A percentile compares a stretch with the other conserved stretches of the same genome.
Conservation (phyloP, 2,329 filamentous ascomycete genomes). For the Diaporthe sp. region DNA sequence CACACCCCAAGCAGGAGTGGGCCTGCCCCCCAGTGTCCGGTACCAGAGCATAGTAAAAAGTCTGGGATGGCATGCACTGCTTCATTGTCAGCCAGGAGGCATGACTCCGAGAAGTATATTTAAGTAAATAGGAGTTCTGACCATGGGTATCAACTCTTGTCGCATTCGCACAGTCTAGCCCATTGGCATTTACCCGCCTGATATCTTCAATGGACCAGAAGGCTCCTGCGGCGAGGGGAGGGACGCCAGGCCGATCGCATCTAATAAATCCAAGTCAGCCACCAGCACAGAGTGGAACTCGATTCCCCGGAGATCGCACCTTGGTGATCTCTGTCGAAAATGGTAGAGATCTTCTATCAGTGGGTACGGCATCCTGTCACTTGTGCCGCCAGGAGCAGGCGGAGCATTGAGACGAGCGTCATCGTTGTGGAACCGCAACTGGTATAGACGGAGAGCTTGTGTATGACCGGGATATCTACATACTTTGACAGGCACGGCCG, state of each 20-base stretch:
- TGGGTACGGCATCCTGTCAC: background rate
- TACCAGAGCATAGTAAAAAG: background rate
- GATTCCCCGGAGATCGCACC: background rate
- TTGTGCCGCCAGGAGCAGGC: background rate
- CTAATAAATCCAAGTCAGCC: background rate
- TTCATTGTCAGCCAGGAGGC: background rate
- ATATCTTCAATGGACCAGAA: background rate
- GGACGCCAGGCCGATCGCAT: background rate
- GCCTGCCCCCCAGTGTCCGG: background rate
- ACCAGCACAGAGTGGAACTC: too few species aligned
- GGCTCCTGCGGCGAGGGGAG: background rate
- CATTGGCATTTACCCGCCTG: background rate
- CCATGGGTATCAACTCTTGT: constrained; percentile 2
- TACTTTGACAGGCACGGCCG: background rate
- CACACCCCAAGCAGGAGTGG: background rate
- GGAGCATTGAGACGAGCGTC: background rate
- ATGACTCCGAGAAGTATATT: too few species aligned
- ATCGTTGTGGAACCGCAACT: too few species aligned
- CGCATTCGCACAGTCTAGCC: background rate
- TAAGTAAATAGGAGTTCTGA: background rate
- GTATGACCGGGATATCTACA: too few species aligned
- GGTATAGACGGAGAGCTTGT: too few species aligned
- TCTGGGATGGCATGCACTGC: background rate
- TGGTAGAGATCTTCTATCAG: background rate
- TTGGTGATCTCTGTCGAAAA: background rate